Evolutionary conservation across 495 filamentous ascomycete genomes (phyloP), one percentile per base, ranked within the genome.

Genomic region (Trichocladium uniseriatum): DNA sequence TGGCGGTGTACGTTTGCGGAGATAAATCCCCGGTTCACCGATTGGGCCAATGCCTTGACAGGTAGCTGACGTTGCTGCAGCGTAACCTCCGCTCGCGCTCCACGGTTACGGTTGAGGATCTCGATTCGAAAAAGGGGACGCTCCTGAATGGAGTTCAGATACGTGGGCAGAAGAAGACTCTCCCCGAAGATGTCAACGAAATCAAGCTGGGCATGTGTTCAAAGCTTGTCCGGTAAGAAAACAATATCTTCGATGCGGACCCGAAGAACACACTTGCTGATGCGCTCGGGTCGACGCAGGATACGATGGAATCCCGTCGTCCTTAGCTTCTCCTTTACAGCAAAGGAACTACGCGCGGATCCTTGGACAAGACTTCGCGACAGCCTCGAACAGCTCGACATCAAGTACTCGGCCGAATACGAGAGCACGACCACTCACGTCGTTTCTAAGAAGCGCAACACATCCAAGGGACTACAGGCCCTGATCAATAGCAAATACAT

Each of bases 401-500:
- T 97, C 60, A 98, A 97, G 60, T 81, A 84, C 15, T 69, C 86
- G 36, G 71, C 76, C 16, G 79, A 83, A 14, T 97, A 86, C 61
- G 70, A 89, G 2, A 62, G 75, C 32, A 64, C 72, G 0, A 96
- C 92, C 0, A 94, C 91, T 0, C 90, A 98, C 63, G 83, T 94
- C 16, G 81, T 97, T 16, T 81, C 87, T 14, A 83, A 79, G 60
- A 96, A 95, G 66, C 78, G 92, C 35, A 98, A 98, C 65, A 89
- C 85, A 0, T 78, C 89, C 2, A 88, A 86, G 51, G 84, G 83
- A 0, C 67, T 97, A 5, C 89, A 94, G 59, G 91, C 87, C n/a
- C 72, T 98, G 19, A 80, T 95, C 42, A 84, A 90, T 54, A 89
- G 77, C 11, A 84, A 76, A 70, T 80, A 81, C 53, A 83, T 97